phyloP scores from a whole-genome alignment of 1,139 yeast species.

The Magnusiomyces fungicola region DNA sequence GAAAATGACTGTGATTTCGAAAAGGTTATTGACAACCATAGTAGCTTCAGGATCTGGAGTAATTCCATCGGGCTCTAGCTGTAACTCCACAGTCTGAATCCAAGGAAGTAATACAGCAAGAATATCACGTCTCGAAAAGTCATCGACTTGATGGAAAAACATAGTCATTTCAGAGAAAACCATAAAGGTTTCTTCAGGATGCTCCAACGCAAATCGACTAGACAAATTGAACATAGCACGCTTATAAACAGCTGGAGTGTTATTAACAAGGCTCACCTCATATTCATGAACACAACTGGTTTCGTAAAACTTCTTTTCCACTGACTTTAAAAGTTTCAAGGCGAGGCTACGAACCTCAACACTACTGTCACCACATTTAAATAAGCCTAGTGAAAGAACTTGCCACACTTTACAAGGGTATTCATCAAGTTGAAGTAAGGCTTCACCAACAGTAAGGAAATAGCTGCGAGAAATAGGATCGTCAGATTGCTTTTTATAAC shows the following conservation, averaged over 20 bases:
- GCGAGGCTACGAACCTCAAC: conserved; percentile 57
- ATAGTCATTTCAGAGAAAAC: conserved; percentile 68
- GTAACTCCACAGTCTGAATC: conserved; percentile 72
- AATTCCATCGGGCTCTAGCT: conserved; percentile 40
- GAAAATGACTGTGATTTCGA: conserved; percentile 77
- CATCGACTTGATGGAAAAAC: conserved; percentile 57
- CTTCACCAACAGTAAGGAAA: conserved; percentile 62
- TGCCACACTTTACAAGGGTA: conserved; percentile 47
- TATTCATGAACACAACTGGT: conserved; percentile 42
- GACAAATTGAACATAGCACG: conserved; percentile 68
- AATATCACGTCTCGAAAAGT: conserved; percentile 62
- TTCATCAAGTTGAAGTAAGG: conserved; percentile 41
- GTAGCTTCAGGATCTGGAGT: conserved; percentile 31
- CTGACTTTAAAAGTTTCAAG: conserved; percentile 46
- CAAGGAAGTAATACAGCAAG: conserved; percentile 80
- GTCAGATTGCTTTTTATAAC: conserved; percentile 45
- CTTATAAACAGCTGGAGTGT: conserved; percentile 67
- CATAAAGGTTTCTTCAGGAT: conserved; percentile 50
- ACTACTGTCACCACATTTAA: conserved; percentile 62
- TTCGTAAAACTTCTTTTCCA: conserved; percentile 49
- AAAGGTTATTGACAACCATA: conserved; percentile 75
- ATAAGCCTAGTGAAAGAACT: conserved; percentile 55
- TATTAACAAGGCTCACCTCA: conserved; percentile 55
- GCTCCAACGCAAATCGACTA: conserved; percentile 49
- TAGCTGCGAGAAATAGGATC: conserved; percentile 51